Evolutionary conservation across 2,329 filamentous ascomycete genomes (phyloP).

Genomic region (Capronia coronata): DNA sequence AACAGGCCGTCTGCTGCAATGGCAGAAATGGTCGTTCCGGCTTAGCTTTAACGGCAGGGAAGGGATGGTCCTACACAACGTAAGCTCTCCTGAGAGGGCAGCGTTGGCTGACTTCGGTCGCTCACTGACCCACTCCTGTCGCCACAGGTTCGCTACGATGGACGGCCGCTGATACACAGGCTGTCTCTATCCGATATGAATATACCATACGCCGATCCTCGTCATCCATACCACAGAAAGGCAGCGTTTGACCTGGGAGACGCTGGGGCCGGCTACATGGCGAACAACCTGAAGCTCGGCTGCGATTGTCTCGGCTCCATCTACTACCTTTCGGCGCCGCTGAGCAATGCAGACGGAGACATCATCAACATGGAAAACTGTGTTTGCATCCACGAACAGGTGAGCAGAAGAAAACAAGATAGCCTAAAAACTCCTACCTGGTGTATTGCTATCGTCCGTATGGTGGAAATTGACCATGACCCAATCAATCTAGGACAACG

Average conservation of each 20-base stretch:
- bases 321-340: conserved; percentile 42
- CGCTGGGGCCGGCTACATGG: conserved; percentile 58
- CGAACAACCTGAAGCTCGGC: conserved; percentile 61
- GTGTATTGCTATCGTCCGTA: no score
- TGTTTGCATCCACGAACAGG: conserved; percentile 65
- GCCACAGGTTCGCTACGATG: conserved; percentile 60
- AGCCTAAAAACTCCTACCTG: no score
- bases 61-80: conserved; percentile 57
- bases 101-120: no score
- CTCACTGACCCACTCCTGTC: no score
- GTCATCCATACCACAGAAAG: conserved; percentile 61
- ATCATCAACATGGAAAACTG: no score
- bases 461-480: no score
- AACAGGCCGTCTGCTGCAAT: no score
- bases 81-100: no score
- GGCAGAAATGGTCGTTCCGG: conserved; percentile 65
- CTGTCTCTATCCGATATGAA: conserved; percentile 64
- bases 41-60: conserved; percentile 63
- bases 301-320: conserved; percentile 65
- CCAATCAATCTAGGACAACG: no score
- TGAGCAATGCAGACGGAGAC: no score
- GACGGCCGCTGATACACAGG: conserved; percentile 59
- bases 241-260: conserved; percentile 68
- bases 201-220: conserved; percentile 61
- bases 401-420: no score